A percentile compares a stretch with the other conserved stretches of the same genome.
These are phyloP conservation scores for Fereydounia khargensis DNA, from an alignment of 1,284 basidiomycete genomes.

Conservation along the genomic window DNA sequence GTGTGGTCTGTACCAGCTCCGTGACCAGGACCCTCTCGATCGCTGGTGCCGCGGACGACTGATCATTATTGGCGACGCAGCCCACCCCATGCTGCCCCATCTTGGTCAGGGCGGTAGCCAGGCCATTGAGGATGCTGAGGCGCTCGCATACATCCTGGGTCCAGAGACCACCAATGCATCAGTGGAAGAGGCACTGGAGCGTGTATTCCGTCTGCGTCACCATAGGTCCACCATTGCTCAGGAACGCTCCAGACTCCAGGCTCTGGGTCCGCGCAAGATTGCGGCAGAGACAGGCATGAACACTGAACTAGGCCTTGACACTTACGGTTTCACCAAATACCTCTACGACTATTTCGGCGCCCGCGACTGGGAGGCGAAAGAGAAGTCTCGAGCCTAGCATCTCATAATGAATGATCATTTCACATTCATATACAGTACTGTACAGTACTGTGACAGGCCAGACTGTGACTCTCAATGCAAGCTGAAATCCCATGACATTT, in stretches of 20 bases:
- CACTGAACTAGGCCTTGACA: constrained; percentile 28
- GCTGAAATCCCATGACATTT: no score
- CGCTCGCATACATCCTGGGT: constrained; percentile 15
- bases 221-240: constrained; percentile 44
- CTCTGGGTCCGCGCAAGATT: constrained; percentile 11
- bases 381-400: no score
- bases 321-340: constrained; percentile 33
- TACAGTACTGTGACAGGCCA: no score
- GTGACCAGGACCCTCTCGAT: constrained; percentile 48
- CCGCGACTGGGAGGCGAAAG: constrained; percentile 37
- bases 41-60: constrained; percentile 43
- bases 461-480: no score
- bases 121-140: constrained; percentile 24
- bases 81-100: constrained; percentile 41
- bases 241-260: constrained; percentile 36
- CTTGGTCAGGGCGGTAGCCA: constrained; percentile 18
- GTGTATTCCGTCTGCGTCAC: constrained; percentile 34
- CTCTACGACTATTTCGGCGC: constrained; percentile 46
- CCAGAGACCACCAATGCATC: no score
- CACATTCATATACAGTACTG: no score
- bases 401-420: no score
- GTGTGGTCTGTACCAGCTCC: constrained; percentile 51
- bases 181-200: constrained; percentile 23
- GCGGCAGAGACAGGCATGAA: constrained; percentile 6
- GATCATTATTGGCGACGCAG: constrained; percentile 55